Base-by-base conservation (phyloP, 768 basidiomycete genomes). In the Calocybe gangraenosa region DNA sequence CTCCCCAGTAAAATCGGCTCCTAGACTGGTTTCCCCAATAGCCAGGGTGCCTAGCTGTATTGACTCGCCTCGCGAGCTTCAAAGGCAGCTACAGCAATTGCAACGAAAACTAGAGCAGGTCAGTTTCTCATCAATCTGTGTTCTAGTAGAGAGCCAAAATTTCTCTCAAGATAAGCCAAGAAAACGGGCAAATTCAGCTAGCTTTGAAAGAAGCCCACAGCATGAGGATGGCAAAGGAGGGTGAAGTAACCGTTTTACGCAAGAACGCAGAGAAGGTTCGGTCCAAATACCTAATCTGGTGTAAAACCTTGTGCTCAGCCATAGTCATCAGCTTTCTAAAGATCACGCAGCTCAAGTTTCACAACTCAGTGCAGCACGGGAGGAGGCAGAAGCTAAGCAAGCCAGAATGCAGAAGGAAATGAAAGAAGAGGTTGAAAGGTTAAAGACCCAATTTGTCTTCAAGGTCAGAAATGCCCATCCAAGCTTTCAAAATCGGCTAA, bases 391-490 rank as follows among this genome's bases (percentile, higher is more conserved):
- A 50, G 68, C 71, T 4, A 77, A 71, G 50, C 77, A 79, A 47
- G 56, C 62, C 3, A 69, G 78, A 43, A 55, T 81, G 40, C 79
- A 82, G 48, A 81, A 78, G 56, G 75, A 82, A 37, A 67, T 80
- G 65, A 79, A 79, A 53, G 78, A 75, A 46, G 84, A 88, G 54
- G 70, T 82, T 50, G 87, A 88, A 59, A 76, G 82, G 9, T 56
- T 87, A 44, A 81, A 75, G 55, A 85, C 86, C 1, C 78, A 85
- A 46, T 75, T 78, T 35, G 68, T 73, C 18, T 88, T 90, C 69
- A 84, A 78, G 65, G 87, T 84, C 64, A 18, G 42, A 28, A n/a
- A 3, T 2, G 13, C 3, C 17, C 10, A 9, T 18, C 22, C n/a
- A 14, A 36, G 14, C 9, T 25, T 14, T 9, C 15, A 18, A 28